A percentile compares a stretch with the other conserved stretches of the same genome.
Conservation (phyloP, 768 basidiomycete genomes). For the Pulveroboletus frians region DNA sequence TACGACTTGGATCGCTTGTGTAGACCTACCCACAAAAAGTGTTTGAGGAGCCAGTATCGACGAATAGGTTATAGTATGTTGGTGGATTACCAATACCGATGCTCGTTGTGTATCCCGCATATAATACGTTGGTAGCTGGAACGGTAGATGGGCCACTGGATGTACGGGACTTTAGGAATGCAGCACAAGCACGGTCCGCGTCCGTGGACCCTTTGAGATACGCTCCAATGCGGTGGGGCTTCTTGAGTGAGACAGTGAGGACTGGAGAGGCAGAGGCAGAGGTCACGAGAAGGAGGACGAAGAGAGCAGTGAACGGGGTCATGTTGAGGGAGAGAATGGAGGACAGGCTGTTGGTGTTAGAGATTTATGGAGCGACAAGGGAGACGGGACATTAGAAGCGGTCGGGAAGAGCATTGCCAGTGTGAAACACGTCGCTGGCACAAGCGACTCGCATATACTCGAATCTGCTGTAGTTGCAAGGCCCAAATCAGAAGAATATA, state of each 20-base stretch:
- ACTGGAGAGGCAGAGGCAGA: constrained; percentile 5
- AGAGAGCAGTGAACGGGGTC: constrained; percentile 8
- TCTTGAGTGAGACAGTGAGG: constrained; percentile 10
- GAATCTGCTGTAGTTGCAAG: too few species aligned
- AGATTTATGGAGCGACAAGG: constrained; percentile 6
- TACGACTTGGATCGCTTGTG: neutral
- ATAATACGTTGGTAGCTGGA: constrained; percentile 11
- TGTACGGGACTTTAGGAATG: constrained; percentile 3
- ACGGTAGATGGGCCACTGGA: constrained; percentile 10
- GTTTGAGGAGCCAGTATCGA: constrained; percentile 32
- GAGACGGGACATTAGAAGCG: too few species aligned
- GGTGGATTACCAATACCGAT: constrained; percentile 26
- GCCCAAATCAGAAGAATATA: too few species aligned
- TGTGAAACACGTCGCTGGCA: too few species aligned
- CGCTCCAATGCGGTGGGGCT: constrained; percentile 7
- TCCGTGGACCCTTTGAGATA: constrained; percentile 17
- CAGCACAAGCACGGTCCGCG: constrained; percentile 16
- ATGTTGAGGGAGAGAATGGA: constrained; percentile 3
- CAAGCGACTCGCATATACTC: too few species aligned
- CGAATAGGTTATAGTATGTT: constrained; percentile 26
- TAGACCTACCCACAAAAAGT: constrained; percentile 22
- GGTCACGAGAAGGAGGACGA: constrained; percentile 4
- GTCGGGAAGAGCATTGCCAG: too few species aligned
- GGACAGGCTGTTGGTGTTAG: neutral
- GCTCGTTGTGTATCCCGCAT: constrained; percentile 15